phyloP scores from a whole-genome alignment of 208 protist species.

The Leishmania braziliensis region DNA sequence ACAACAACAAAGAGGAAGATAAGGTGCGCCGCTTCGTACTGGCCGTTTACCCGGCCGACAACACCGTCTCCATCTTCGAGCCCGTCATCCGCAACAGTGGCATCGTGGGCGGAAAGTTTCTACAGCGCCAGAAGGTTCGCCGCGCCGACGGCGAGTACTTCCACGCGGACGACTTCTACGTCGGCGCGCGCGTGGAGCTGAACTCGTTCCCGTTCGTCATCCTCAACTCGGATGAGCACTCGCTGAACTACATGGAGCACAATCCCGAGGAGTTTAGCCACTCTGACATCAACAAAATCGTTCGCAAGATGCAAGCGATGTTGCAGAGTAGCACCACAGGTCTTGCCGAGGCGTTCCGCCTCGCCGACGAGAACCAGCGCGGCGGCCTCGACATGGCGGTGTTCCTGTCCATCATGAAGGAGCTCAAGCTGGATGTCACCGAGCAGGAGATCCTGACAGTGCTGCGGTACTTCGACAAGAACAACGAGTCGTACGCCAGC shows the following conservation, averaged over 20 bases:
- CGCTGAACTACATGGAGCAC: constrained; percentile 93
- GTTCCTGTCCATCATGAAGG: constrained; percentile 75
- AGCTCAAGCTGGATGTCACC: constrained; percentile 73
- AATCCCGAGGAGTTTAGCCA: constrained; percentile 81
- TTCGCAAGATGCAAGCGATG: constrained; percentile 90
- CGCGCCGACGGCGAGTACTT: constrained; percentile 63
- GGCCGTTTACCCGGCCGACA: constrained; percentile 90
- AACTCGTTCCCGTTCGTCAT: constrained; percentile 87
- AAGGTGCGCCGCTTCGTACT: constrained; percentile 91
- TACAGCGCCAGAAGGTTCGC: constrained; percentile 84
- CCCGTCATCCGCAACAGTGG: constrained; percentile 93
- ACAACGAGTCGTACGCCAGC: constrained; percentile 89
- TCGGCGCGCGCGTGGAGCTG: constrained; percentile 78
- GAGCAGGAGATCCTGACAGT: constrained; percentile 93
- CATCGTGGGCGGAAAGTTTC: constrained; percentile 94
- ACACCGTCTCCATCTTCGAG: constrained; percentile 93
- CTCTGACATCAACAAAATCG: constrained; percentile 89
- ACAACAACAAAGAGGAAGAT: constrained; percentile 84
- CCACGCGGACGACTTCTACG: constrained; percentile 85
- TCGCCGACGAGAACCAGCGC: constrained; percentile 59
- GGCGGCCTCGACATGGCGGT: constrained; percentile 76
- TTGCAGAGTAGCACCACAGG: constrained; percentile 75
- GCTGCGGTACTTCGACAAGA: constrained; percentile 92
- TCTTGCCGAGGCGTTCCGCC: constrained; percentile 80
- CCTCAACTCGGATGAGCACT: constrained; percentile 86